Base-by-base conservation (phyloP, 1,284 basidiomycete species). In the Mycosarcoma maydis region DNA sequence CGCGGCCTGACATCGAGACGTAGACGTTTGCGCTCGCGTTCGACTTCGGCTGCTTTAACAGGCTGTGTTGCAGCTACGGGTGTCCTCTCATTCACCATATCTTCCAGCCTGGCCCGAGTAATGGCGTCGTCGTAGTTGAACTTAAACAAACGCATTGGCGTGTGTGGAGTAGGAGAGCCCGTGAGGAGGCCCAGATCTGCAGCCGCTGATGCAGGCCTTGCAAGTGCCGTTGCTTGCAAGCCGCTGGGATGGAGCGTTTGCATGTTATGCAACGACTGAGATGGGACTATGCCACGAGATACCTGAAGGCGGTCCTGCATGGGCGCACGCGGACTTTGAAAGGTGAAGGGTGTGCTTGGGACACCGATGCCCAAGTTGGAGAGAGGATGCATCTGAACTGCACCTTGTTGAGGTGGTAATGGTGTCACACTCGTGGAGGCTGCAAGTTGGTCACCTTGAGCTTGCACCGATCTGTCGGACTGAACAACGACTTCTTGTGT, bases 71-170 rank as follows among this genome's bases (percentile, higher is more conserved):
- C 23, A 22, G 55, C 29, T 23, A 54, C 41, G 19, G 69, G 47
- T 17, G 59, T 53, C 33, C 55, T 48, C 23, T 72, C 62, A 50
- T 70, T 72, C 39, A 74, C 72, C 52, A 76, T 72, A 52, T 62
- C 54, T 47, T 76, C 72, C 27, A 76, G 62, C 34, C 67, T 61
- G 17, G 61, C 75, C 8, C 64, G 56, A 13, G 69, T 67, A 8
- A 59, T 57, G 17, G 62, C 66, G 23, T 72, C 59, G 20, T 76
- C 75, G 32, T 73, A 68, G 41, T 65, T 52, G 47, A 74, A 59
- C 32, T 71, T 70, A 51, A 76, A 73, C 13, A 76, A 57, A 11
- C 75, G 72, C 64, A 76, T 67, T 8, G 75, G 75, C 4, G 73
- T 70, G 43, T 70, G 72, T 8, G 72, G 70, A 3, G 70, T 66